Base-by-base conservation (phyloP, 768 basidiomycete genomes). In the Epithele typhae region DNA sequence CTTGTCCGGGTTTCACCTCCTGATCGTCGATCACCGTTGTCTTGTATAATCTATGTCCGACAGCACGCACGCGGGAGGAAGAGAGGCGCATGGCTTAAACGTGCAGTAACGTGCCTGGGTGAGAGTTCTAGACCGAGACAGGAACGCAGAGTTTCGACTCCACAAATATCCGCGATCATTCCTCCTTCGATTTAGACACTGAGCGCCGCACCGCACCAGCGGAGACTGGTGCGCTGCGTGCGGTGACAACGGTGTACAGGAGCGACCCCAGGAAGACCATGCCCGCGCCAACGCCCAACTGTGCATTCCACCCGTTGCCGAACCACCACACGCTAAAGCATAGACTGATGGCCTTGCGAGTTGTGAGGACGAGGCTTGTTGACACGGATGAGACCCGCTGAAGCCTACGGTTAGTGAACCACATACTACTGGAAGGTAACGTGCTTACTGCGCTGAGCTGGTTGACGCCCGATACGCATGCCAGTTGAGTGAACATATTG, bases 241-340 rank as follows among this genome's bases (percentile, higher is more conserved):
- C 55, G 46, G 35, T 53, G 46, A 51, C 60, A 37, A 51, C 40
- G 10, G 58, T 57, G 62, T 86, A 88, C 56, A 82, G 52, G 11
- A 84, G 57, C 49, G 82, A 84, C 18, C 86, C 86, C 4, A 73
- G 43, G 53, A 90, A 81, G 3, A 93, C 91, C 78, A 92, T 79
- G 3, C 60, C 65, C 3, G 87, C 87, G 19, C 91, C 91, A 5
- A 73, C 30, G 0, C 71, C 81, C 19, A 92, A 68, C 49, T 80
- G 77, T 0, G 60, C 45, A 48, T 87, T 87, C 79, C 85, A 82
- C 4, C 78, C 80, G 51, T 78, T 81, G 2, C 82, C 82, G 58
- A 90, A 91, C 78, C 80, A 90, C 85, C 86, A 89, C 7, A 93
- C 84, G 56, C 84, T 87, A 49, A 92, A 78, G 54, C 79, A 83